Conservation (phyloP, 2,329 filamentous ascomycete genomes). For the Fusarium proliferatum region DNA sequence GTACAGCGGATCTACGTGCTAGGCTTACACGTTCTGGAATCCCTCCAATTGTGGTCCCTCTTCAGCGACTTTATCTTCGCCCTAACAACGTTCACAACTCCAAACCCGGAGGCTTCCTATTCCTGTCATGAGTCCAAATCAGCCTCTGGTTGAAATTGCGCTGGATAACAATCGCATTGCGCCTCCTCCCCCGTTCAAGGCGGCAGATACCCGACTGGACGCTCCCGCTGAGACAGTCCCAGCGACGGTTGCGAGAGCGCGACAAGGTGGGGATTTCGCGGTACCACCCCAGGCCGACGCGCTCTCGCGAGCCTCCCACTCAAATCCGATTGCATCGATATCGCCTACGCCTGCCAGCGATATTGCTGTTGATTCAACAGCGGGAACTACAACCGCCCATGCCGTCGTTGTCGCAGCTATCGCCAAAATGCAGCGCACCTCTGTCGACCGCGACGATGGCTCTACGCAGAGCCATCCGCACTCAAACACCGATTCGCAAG, state of each 20-base stretch:
- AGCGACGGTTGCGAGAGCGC: conserved; percentile 28
- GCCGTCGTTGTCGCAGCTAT: conserved; percentile 17
- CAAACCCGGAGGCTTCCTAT: conserved; percentile 6
- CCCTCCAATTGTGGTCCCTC: conserved; percentile 25
- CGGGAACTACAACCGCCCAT: conserved; percentile 25
- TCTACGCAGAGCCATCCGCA: conserved; percentile 42
- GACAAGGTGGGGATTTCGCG: conserved; percentile 44
- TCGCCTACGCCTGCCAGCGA: conserved; percentile 10
- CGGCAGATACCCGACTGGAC: conserved; percentile 19
- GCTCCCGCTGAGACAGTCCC: conserved; percentile 22
- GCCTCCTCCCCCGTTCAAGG: conserved; percentile 30
- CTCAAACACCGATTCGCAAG: conserved; percentile 42
- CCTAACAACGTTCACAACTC: conserved; percentile 21
- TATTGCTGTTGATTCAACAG: conserved; percentile 24
- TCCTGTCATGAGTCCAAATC: conserved; percentile 37
- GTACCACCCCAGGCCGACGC: conserved; percentile 41
- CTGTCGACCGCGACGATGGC: conserved; percentile 41
- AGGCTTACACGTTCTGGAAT: conserved; percentile 29
- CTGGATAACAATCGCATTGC: conserved; percentile 35
- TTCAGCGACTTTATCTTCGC: conserved; percentile 13
- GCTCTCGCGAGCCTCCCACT: conserved; percentile 40
- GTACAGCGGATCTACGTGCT: conserved; percentile 5
- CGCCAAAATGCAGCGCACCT: conserved; percentile 31
- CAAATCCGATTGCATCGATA: conserved; percentile 36
- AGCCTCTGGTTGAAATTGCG: conserved; percentile 38